Percentiles rank a stretch among this genome's conserved stretches.
phyloP scores from a whole-genome alignment of 768 basidiomycete genomes.

The Russula dissimulans region DNA sequence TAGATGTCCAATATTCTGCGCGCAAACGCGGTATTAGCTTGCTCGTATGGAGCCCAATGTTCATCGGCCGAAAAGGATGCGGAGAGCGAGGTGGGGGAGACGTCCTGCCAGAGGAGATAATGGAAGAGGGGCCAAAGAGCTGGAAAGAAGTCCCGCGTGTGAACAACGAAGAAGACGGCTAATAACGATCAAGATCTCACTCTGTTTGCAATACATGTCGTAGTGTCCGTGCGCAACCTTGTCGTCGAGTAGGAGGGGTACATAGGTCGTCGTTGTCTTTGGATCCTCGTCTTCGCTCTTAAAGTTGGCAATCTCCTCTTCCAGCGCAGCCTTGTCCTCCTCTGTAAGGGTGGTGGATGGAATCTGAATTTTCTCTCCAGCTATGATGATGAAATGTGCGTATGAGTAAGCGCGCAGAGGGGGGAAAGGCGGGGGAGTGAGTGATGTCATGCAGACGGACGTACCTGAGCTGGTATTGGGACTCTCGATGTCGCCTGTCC shows the following conservation, averaged over 20 bases:
- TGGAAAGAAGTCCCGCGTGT: slow-evolving; percentile 25
- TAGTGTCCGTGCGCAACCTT: slow-evolving; percentile 89
- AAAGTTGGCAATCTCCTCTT: slow-evolving; percentile 54
- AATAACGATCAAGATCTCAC: slow-evolving; percentile 38
- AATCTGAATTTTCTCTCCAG: slow-evolving; percentile 31
- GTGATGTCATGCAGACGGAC: slow-evolving; percentile 13
- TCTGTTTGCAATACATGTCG: slow-evolving; percentile 96
- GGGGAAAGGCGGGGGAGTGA: not conserved
- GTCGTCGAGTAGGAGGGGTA: slow-evolving; percentile 88
- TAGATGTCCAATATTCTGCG: slow-evolving; percentile 65
- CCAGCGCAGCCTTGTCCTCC: slow-evolving; percentile 57
- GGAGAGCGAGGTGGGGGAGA: slow-evolving; percentile 65
- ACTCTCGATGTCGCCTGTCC: slow-evolving; percentile 79
- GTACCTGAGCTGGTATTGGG: slow-evolving; percentile 25
- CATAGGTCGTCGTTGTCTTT: slow-evolving; percentile 58
- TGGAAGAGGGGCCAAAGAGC: slow-evolving; percentile 98
- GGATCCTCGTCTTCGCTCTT: slow-evolving; percentile 48
- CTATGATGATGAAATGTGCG: not conserved
- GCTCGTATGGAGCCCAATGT: slow-evolving; percentile 71
- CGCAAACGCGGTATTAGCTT: slow-evolving; percentile 82
- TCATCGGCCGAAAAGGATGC: slow-evolving; percentile 61
- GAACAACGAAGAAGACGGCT: not conserved
- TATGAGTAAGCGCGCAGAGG: not conserved
- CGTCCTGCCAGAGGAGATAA: slow-evolving; percentile 97
- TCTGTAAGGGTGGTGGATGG: slow-evolving; percentile 43